Percentiles rank a stretch among this genome's conserved stretches.
These are phyloP conservation scores for Wallacemonas sp. DNA, from an alignment of 208 protist species.

Conservation along the genomic window DNA sequence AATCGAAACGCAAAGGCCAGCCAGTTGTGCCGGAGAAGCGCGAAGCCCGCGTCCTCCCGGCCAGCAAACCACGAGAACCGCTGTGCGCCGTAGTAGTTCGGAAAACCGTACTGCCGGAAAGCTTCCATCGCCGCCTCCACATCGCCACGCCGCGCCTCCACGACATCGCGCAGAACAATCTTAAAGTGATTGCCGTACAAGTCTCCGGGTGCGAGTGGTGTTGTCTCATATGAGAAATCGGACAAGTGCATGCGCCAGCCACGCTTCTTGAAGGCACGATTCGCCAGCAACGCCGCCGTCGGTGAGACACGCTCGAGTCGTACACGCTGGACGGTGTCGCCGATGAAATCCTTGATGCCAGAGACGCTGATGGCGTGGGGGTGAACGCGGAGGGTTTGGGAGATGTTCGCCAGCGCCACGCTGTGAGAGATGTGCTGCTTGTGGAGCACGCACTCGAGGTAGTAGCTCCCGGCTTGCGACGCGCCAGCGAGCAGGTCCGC, in stretches of 20 bases:
- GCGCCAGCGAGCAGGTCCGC: too few species aligned
- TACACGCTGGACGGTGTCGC: constrained; percentile 84
- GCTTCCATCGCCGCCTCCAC: constrained; percentile 49
- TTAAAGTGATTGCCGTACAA: constrained; percentile 85
- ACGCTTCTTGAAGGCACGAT: constrained; percentile 42
- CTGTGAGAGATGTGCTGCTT: constrained; percentile 84
- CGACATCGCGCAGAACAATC: constrained; percentile 79
- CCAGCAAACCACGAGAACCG: constrained; percentile 90
- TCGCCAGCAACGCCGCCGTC: constrained; percentile 53
- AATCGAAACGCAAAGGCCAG: constrained; percentile 87
- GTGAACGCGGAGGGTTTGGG: constrained; percentile 76
- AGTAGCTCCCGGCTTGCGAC: constrained; percentile 23
- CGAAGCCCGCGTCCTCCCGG: constrained; percentile 68
- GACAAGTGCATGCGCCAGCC: constrained; percentile 62
- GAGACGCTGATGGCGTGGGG: constrained; percentile 73
- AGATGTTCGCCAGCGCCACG: constrained; percentile 56
- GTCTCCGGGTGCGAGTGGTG: constrained; percentile 61
- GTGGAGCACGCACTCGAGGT: constrained; percentile 76
- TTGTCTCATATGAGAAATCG: constrained; percentile 78
- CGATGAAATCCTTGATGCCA: constrained; percentile 89
- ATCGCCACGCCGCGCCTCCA: constrained; percentile 25
- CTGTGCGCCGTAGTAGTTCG: constrained; percentile 90
- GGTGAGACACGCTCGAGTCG: constrained; percentile 72
- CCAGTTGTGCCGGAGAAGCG: constrained; percentile 82
- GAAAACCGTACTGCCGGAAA: constrained; percentile 69